Base-by-base conservation (phyloP, 306 rosid species). In the Trifolium fragiferum region DNA sequence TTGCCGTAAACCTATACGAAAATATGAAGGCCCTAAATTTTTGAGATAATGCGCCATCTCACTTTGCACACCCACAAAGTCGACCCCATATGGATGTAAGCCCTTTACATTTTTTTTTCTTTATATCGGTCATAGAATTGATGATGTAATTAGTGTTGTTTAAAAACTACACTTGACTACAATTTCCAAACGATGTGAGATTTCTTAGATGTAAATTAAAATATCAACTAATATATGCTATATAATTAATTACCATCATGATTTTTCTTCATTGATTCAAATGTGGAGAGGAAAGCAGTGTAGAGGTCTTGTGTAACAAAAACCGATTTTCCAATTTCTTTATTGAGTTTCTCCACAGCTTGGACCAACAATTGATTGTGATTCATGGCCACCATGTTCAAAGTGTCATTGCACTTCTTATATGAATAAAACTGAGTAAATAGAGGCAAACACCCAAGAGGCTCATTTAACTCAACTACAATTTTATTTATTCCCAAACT, bases 291-390 rank as follows among this genome's bases (percentile, higher is more conserved):
- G 57, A 77, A 77, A 37, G 76, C 12, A 32, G 49, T 77, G 65
- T 77, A 81, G 49, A 88, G 84, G 68, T 86, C 90, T 33, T 82
- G 71, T 59, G 84, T 78, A 1, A 57, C 4, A 20, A 82, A 27
- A 19, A 78, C 71, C 0, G 81, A 8, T 33, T 76, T 41, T 21
- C 74, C 65, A 6, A 35, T 37, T 63, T 78, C 61, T 1, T 41
- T 20, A 16, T 78, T 86, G 16, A 86, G 15, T 13, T 76, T 16
- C 27, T 66, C 32, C 49, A 89, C 49, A 1, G 57, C 40, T 44
- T 82, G 81, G 10, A 51, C 33, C 55, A 86, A 14, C 53, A 73
- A 2, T 10, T 82, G 38, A 80, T 78, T 84, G 78, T 89, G 93
- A 51, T 35, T 21, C 12, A 18, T 6, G 5, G 89, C 58, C 43